Evolutionary conservation across 139 green algal species (phyloP).

Genomic region (Chlamydomonas eustigma): DNA sequence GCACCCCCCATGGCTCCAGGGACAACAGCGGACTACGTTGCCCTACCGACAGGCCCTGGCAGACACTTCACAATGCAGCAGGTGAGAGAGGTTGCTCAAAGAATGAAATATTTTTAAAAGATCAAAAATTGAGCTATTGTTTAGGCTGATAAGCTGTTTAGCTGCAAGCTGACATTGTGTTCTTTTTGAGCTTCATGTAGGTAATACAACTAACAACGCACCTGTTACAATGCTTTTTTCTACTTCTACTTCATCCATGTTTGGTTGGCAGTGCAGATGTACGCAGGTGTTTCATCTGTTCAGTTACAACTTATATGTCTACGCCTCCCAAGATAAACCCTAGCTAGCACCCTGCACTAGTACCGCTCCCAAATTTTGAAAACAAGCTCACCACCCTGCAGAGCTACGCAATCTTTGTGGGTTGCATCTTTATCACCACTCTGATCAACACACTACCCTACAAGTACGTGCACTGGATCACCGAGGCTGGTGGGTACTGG

Average conservation of each 20-base stretch:
- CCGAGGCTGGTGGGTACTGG: constrained; percentile 22
- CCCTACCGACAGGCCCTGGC: too few relatives aligned
- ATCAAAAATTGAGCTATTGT: background rate
- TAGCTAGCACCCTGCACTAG: background rate
- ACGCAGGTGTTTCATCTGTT: background rate
- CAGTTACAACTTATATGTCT: background rate
- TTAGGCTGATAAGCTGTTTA: background rate
- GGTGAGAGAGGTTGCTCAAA: background rate
- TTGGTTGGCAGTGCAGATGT: too few relatives aligned
- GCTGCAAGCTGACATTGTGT: too few relatives aligned
- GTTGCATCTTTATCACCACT: constrained; percentile 22
- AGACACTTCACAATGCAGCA: background rate
- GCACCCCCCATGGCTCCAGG: too few relatives aligned
- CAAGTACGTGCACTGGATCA: constrained; percentile 19
- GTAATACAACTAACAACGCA: too few relatives aligned
- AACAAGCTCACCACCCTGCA: constrained; percentile 12
- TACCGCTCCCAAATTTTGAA: background rate
- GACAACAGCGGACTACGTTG: too few relatives aligned
- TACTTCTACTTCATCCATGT: background rate
- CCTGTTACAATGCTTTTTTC: too few relatives aligned
- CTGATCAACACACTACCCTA: constrained; percentile 30
- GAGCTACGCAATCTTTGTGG: constrained; percentile 29
- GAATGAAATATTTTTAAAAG: background rate
- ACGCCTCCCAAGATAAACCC: background rate
- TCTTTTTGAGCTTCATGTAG: too few relatives aligned